Evolutionary conservation across 1,284 basidiomycete species (phyloP).

Genomic region (Tylopilus microsporus): DNA sequence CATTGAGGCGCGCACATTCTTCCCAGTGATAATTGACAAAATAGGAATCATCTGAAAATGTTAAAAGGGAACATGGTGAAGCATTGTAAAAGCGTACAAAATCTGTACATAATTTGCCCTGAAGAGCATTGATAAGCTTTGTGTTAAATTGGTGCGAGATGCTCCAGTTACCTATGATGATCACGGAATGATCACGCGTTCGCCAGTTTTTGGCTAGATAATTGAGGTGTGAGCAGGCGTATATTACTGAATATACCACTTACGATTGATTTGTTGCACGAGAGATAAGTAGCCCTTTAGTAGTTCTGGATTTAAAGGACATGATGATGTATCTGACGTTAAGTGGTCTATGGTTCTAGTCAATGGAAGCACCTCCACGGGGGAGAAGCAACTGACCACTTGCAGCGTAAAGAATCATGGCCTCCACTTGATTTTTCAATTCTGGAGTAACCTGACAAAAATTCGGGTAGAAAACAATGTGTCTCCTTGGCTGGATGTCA

Average conservation of each 20-base stretch:
- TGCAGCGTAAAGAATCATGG: conserved; percentile 44
- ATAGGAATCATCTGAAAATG: conserved; percentile 30
- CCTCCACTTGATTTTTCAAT: conserved; percentile 42
- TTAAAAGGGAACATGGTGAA: neutral
- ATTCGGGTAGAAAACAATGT: conserved; percentile 49
- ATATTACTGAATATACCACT: neutral
- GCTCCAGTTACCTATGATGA: conserved; percentile 36
- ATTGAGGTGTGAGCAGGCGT: neutral
- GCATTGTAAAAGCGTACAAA: conserved; percentile 32
- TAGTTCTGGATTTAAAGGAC: conserved; percentile 20
- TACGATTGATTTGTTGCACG: conserved; percentile 25
- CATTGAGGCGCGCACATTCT: conserved; percentile 45
- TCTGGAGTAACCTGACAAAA: conserved; percentile 35
- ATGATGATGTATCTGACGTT: conserved; percentile 28
- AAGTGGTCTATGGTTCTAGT: conserved; percentile 24
- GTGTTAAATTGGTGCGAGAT: neutral
- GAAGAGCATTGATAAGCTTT: neutral
- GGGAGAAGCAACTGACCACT: conserved; percentile 36
- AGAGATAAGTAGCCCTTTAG: conserved; percentile 20
- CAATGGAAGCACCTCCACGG: neutral
- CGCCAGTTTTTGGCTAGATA: conserved; percentile 11
- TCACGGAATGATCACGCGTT: conserved; percentile 21
- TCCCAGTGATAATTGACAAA: conserved; percentile 54
- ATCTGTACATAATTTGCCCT: conserved; percentile 46
- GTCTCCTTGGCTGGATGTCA: conserved; percentile 39